phyloP scores from a whole-genome alignment of 2,329 filamentous ascomycete genomes.

The Basipetospora chlamydospora region DNA sequence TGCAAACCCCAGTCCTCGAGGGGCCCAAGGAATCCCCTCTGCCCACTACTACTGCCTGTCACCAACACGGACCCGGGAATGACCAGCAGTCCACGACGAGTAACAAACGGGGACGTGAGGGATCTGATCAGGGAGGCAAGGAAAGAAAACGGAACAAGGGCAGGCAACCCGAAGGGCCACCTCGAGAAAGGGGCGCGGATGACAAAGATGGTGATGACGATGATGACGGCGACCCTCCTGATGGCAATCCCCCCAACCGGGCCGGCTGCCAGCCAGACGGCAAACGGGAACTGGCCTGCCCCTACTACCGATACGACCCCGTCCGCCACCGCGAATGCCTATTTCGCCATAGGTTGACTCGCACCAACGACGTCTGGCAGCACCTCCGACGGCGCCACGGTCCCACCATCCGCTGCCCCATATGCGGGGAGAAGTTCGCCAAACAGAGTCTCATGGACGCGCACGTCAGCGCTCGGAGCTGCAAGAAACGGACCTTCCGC shows the following conservation, averaged over 20 bases:
- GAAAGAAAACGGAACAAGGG: too few species aligned
- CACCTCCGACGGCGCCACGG: not conserved
- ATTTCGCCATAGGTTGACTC: not conserved
- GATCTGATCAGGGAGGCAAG: too few species aligned
- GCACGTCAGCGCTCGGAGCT: not conserved
- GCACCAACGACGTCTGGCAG: constrained; percentile 1
- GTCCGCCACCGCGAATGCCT: not conserved
- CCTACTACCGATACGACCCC: constrained; percentile 1
- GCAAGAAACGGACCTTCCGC: not conserved
- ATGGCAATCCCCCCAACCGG: too few species aligned
- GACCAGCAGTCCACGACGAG: too few species aligned
- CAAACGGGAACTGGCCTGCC: not conserved
- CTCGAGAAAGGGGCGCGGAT: too few species aligned
- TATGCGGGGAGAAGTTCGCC: not conserved
- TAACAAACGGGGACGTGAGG: too few species aligned
- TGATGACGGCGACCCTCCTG: not conserved
- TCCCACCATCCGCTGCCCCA: not conserved
- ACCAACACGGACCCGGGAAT: too few species aligned
- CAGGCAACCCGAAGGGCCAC: too few species aligned
- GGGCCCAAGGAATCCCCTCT: too few species aligned
- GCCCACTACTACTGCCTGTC: too few species aligned
- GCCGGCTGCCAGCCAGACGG: too few species aligned
- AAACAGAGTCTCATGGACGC: not conserved
- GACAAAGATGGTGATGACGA: not conserved
- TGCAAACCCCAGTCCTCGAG: too few species aligned